Evolutionary conservation across 805 yeast species (phyloP), one percentile per base, ranked within the genome.

Genomic region (Ogataea salicorniae): DNA sequence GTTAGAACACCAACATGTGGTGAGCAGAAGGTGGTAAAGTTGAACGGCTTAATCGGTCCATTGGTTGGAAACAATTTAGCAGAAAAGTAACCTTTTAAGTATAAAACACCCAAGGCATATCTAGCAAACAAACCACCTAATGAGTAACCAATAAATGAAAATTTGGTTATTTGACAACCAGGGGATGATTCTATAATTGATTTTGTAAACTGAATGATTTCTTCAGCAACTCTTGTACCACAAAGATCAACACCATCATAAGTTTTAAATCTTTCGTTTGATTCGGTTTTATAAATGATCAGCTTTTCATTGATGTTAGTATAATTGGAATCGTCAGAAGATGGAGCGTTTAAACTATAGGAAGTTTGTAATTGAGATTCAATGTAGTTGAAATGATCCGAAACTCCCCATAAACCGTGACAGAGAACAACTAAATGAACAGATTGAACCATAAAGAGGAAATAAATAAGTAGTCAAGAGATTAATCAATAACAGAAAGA

Each of bases 181-280:
- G 31, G 11, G 34, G 36, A 26, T 37, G 39, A 1, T 42, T 11
- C 16, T 55, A 39, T 36, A 49, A 26, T 26, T 26, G 31, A n/a
- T 5, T 56, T 53, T 17, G 79, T 67, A 56, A 72, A 72, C 1
- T 50, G 54, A 17, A 69, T 62, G 42, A 89, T 81, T 64, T 89
- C 96, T 45, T 75, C 75, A 1, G 85, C 81, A 7, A 87, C 84
- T 20, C 95, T 70, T 43, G 80, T 72, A 1, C 95, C 96, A 59
- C 94, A 87, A 26, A 87, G 80, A 54, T 88, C 95, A 20, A 88
- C 80, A 2, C 96, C 96, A 60, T 89, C 96, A 56, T 87, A 83
- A 2, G 96, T 89, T 58, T 78, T 77, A 60, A 80, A 86, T 6
- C 91, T 92, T 46, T 79, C 75, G 58, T 83, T 86, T 17, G 84